phyloP scores from a whole-genome alignment of 306 rosid genomes.

The Pterocarpus macrocarpus region DNA sequence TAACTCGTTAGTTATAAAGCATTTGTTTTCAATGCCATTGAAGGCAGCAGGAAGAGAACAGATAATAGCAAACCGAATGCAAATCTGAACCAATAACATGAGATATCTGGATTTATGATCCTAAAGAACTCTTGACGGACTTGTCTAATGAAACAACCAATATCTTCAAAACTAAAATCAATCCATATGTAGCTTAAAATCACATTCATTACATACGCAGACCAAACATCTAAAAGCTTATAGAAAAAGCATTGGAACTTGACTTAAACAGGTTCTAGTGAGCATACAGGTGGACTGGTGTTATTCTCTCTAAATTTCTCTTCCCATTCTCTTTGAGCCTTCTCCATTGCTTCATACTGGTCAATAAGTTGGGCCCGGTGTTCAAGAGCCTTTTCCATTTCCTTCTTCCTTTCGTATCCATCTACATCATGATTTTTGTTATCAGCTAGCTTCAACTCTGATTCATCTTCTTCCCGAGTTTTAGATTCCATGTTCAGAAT shows the following conservation, averaged over 20 bases:
- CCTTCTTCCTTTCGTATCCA: conserved; percentile 60
- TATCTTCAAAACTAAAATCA: conserved; percentile 20
- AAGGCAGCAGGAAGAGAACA: neutral
- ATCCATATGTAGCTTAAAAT: conserved; percentile 31
- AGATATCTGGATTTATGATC: conserved; percentile 21
- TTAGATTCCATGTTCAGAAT: conserved; percentile 55
- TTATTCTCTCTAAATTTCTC: conserved; percentile 93
- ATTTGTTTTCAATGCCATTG: too few relatives aligned
- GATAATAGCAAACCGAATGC: neutral
- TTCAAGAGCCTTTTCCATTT: conserved; percentile 82
- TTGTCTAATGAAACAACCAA: conserved; percentile 22
- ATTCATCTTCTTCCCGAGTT: conserved; percentile 54
- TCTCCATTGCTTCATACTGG: conserved; percentile 89
- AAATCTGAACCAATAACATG: conserved; percentile 13
- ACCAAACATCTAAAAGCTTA: conserved; percentile 30
- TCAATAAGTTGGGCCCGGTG: conserved; percentile 82
- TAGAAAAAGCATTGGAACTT: conserved; percentile 24
- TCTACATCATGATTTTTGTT: conserved; percentile 51
- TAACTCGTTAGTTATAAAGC: too few relatives aligned
- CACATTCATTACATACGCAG: conserved; percentile 28
- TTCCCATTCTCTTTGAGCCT: conserved; percentile 96
- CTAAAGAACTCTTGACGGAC: conserved; percentile 45
- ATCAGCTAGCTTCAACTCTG: conserved; percentile 33
- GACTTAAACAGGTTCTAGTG: conserved; percentile 22
- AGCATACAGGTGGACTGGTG: conserved; percentile 80